Evolutionary conservation across 2,329 filamentous ascomycete genomes (phyloP).

Genomic region (Onygenales sp.): DNA sequence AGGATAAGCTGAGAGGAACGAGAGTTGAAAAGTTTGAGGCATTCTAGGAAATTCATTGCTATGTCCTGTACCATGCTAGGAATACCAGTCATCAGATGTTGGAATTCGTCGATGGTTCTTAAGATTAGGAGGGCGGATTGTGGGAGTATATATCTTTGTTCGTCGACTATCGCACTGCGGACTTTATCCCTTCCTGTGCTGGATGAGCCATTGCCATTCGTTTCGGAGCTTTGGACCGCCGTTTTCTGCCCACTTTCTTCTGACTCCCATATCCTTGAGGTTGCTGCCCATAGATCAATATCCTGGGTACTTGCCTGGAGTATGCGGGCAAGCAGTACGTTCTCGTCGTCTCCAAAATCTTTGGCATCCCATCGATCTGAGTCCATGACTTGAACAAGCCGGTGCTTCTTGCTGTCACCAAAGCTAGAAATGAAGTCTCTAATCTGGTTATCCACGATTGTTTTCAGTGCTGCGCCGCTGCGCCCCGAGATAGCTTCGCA

Average conservation of each 20-base stretch:
- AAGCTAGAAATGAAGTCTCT: constrained; percentile 51
- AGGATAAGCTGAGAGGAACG: constrained; percentile 93
- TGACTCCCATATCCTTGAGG: constrained; percentile 42
- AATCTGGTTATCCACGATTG: constrained; percentile 54
- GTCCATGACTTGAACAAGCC: constrained; percentile 50
- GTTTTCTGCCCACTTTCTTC: constrained; percentile 17
- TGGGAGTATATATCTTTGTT: constrained; percentile 76
- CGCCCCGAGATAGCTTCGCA: constrained; percentile 57
- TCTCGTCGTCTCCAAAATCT: constrained; percentile 49
- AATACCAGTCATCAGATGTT: constrained; percentile 73
- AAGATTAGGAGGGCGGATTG: constrained; percentile 75
- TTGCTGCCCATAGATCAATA: constrained; percentile 44
- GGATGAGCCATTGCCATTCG: constrained; percentile 21
- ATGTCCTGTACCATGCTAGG: constrained; percentile 84
- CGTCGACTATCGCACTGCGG: constrained; percentile 68
- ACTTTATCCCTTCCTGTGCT: constrained; percentile 49
- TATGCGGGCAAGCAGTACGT: constrained; percentile 43
- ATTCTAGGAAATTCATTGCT: constrained; percentile 67
- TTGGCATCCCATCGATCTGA: constrained; percentile 56
- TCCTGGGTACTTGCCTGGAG: constrained; percentile 51
- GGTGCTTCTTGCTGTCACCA: constrained; percentile 48
- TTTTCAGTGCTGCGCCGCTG: constrained; percentile 50
- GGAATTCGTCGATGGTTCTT: constrained; percentile 68
- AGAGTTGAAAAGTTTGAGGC: constrained; percentile 89
- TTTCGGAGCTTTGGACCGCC: constrained; percentile 21